Percentiles rank a stretch among this genome's conserved stretches.
phyloP scores from a whole-genome alignment of 306 rosid species.

The Vachellia collinsii region DNA sequence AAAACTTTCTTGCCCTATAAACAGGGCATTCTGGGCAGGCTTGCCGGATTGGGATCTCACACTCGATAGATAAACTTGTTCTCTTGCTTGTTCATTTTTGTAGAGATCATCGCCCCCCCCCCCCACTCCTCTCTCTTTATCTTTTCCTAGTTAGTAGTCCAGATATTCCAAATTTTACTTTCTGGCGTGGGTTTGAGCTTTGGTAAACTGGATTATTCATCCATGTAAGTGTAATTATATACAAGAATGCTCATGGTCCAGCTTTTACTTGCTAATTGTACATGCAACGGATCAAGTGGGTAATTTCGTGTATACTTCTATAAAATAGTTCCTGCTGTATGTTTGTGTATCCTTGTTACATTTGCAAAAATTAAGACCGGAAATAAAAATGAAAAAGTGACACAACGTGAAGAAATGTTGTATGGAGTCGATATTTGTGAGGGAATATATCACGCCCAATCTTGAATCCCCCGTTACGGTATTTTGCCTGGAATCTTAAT shows the following conservation, averaged over 20 bases:
- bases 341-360: neutral
- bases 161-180: neutral
- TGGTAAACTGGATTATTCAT: conserved; percentile 10
- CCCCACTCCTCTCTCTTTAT: neutral
- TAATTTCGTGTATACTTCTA: neutral
- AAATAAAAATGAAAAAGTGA: neutral
- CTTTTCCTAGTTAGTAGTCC: neutral
- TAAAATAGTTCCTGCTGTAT: neutral
- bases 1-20: conserved; percentile 89
- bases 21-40: conserved; percentile 78
- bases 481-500: too few relatives aligned
- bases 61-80: conserved; percentile 14
- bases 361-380: neutral
- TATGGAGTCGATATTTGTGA: too few relatives aligned
- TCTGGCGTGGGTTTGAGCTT: neutral
- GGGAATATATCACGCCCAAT: too few relatives aligned
- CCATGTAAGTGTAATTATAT: neutral
- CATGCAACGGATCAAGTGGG: neutral
- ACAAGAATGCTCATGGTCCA: neutral
- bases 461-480: too few relatives aligned
- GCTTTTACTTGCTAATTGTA: neutral
- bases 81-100: conserved; percentile 4
- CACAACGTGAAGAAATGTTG: neutral
- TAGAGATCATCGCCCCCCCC: neutral
- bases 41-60: conserved; percentile 63